These are phyloP conservation scores for Fusarium sp. DNA, from an alignment of 2,329 filamentous ascomycete species.

Conservation along the genomic window DNA sequence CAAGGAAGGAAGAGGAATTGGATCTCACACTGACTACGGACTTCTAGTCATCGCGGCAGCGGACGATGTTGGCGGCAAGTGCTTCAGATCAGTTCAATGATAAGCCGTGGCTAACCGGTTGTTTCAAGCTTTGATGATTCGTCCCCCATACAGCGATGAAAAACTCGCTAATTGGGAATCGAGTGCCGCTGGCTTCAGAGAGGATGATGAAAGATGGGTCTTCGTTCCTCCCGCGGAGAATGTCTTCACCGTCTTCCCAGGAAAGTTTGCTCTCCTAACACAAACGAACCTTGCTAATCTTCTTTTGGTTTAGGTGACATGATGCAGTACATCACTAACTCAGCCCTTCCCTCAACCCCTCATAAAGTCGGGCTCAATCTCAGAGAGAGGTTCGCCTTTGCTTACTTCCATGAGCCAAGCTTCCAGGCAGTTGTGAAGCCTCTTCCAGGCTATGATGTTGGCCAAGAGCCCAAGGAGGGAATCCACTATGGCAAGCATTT, in stretches of 20 bases:
- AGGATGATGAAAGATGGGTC: constrained; percentile 58
- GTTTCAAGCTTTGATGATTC: constrained; percentile 54
- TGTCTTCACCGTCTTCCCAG: constrained; percentile 61
- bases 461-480: constrained; percentile 47
- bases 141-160: constrained; percentile 54
- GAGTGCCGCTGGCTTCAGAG: constrained; percentile 55
- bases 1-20: constrained; percentile 59
- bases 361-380: constrained; percentile 63
- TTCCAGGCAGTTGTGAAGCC: constrained; percentile 57
- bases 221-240: constrained; percentile 57
- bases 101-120: neutral
- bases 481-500: constrained; percentile 64
- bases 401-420: constrained; percentile 63
- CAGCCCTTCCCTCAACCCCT: constrained; percentile 56
- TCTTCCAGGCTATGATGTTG: constrained; percentile 50
- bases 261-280: constrained; percentile 34
- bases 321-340: constrained; percentile 61
- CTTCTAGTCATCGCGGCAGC: constrained; percentile 61
- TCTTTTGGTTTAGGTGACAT: constrained; percentile 54
- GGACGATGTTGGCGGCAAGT: constrained; percentile 58
- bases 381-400: constrained; percentile 58
- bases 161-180: constrained; percentile 57
- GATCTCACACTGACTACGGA: constrained; percentile 63
- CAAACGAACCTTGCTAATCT: neutral
- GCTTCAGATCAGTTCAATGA: accelerated